Evolutionary conservation across 176 grass and related monocot species (phyloP), one percentile per base, ranked within the genome.

Genomic region (Aegilops tauschii): DNA sequence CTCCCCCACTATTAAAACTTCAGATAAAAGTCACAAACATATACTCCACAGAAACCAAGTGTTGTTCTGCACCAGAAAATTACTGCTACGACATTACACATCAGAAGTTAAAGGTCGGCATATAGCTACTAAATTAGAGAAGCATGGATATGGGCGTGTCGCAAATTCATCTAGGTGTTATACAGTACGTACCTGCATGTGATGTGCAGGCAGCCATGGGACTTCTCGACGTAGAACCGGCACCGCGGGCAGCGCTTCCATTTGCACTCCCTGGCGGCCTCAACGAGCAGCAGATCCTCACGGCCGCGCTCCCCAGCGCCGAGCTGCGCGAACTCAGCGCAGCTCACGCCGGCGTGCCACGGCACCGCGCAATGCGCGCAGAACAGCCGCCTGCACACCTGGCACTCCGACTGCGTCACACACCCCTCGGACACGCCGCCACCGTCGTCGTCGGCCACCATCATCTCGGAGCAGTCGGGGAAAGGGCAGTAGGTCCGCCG

Each of bases 241-340:
- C 95, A 98, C 0, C 80, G 69, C 8, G 91, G 93, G 77, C 95
- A 95, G 16, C 89, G 88, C 77, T 84, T 88, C 95, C 95, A 98
- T 12, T 86, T 90, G 27, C 87, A 76, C 18, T 88, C 80, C 76
- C 85, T 81, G 2, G 91, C 95, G 21, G 89, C 68, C 77, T 95
- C 45, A 77, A 93, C 44, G 54, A 98, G 81, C 67, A 93, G 62
- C 12, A 92, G 80, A 73, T 95, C 93, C 49, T 98, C 91, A 27
- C 16, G 32, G 17, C 36, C 68, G 62, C 86, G 85, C 89, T 93
- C 91, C 37, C 79, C 81, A 6, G 35, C n/a, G 12, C 68, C 87
- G 8, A 93, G 75, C 62, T 37, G 62, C 50, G 40, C 30, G 59
- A 86, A 87, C 89, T 95, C 91, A 25, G 69, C 49, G 36, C 91